phyloP scores from a whole-genome alignment of 148 eudicot species.

The Silene uniflora region DNA sequence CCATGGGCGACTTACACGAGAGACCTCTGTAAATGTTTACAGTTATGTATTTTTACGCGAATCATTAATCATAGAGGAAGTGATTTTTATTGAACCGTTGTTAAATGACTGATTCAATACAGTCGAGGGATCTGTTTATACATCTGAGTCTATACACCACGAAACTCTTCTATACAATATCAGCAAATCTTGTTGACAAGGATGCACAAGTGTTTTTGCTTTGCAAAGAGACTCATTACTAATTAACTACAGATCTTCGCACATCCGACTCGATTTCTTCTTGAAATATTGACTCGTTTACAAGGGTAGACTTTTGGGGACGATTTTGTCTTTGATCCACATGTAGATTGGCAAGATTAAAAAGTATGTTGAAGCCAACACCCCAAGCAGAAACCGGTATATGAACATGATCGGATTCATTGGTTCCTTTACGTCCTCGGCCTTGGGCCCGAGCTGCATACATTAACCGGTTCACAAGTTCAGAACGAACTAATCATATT shows the following conservation, averaged over 20 bases:
- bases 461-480: neutral
- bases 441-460: slow-evolving; percentile 77
- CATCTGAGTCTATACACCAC: no score
- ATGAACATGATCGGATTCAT: slow-evolving; percentile 57
- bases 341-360: slow-evolving; percentile 76
- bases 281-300: slow-evolving; percentile 17
- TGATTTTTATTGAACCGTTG: no score
- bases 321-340: slow-evolving; percentile 80
- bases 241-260: slow-evolving; percentile 1
- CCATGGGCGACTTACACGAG: no score
- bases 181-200: no score
- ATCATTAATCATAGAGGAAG: no score
- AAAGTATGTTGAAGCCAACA: slow-evolving; percentile 55
- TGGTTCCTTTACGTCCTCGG: slow-evolving; percentile 71
- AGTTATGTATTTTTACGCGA: no score
- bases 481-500: no score
- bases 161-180: no score
- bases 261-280: slow-evolving; percentile 2
- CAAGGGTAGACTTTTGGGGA: slow-evolving; percentile 66
- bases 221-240: slow-evolving; percentile 6
- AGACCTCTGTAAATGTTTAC: no score
- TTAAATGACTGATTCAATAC: no score
- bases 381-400: slow-evolving; percentile 59
- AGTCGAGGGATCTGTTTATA: no score
- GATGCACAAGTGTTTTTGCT: no score